Base-by-base conservation (phyloP, 106 monocot genomes). In the Dendrobium catenatum region DNA sequence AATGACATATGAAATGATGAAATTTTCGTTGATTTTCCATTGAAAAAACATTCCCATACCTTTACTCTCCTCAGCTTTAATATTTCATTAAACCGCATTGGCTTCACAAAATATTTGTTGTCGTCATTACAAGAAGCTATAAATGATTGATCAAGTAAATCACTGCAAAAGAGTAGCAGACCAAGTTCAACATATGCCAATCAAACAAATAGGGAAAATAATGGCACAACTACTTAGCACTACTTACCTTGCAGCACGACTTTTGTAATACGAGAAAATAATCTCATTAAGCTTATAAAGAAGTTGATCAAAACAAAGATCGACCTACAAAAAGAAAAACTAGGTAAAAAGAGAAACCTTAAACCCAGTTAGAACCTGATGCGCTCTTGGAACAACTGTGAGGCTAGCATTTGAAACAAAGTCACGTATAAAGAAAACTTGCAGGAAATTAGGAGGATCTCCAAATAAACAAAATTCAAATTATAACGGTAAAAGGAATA, bases 261-360 rank as follows among this genome's bases (percentile, higher is more conserved):
- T 83, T 86, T 99, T 99, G 80, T 93, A 95, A 83, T 99, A 85
- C 42, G 89, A 68, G 85, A 95, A 99, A 24, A 99, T 93, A 74
- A 81, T 91, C 87, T 99, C 98, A 89, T 84, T 88, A 24, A 99
- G 77, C 86, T 91, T 99, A 77, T 81, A 85, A 58, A 93, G 89
- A 83, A 99, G 95, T 79, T 91, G 93, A 84, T 99, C 98, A 81
- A 99, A 99, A 80, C 93, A 95, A 55, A 99, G 88, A 86, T 99
- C 98, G 76, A 88, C 98, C 97, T 98, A 80, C 27, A 86, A 16
- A 80, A 83, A 13, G 26, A 72, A 16, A 27, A 51, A 74, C 0
- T 75, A 17, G 22, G 2, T 24, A 54, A 74, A 20, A 37, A 70
- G 16, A 37, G 70, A 15, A 37, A 70, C 2, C 1, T 33, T 11